phyloP scores from a whole-genome alignment of 1,284 basidiomycete genomes.

The Irpex sp. region DNA sequence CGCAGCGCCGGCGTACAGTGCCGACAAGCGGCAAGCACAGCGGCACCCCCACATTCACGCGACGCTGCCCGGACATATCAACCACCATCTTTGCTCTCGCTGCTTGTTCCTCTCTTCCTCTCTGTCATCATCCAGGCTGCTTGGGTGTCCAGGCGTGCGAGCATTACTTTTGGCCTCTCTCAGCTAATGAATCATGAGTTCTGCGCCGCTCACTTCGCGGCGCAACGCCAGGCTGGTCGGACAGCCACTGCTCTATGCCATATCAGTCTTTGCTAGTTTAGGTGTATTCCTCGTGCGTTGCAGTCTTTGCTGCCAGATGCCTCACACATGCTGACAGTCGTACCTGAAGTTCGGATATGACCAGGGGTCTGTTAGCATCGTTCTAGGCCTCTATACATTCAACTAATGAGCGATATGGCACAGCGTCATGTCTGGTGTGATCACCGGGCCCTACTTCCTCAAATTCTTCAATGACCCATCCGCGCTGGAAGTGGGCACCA shows the following conservation, averaged over 20 bases:
- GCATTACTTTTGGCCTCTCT: conserved; percentile 3
- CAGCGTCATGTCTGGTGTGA: conserved; percentile 88
- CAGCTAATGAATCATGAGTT: conserved; percentile 30
- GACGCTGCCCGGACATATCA: neutral
- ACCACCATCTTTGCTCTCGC: neutral
- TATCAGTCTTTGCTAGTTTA: conserved; percentile 82
- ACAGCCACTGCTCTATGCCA: conserved; percentile 75
- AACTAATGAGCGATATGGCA: neutral
- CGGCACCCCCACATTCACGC: conserved; percentile 1
- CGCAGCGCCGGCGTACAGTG: neutral
- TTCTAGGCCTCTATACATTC: neutral
- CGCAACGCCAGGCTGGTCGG: conserved; percentile 64
- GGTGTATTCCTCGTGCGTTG: conserved; percentile 81
- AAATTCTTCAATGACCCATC: conserved; percentile 80
- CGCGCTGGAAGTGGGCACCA: conserved; percentile 69
- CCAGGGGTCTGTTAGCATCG: conserved; percentile 64
- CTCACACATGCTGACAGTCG: conserved; percentile 1
- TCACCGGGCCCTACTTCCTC: conserved; percentile 90
- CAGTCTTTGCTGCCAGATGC: conserved; percentile 1
- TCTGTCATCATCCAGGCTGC: neutral
- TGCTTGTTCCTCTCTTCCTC: conserved; percentile 6
- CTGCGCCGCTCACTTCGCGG: conserved; percentile 20
- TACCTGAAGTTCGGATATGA: conserved; percentile 81
- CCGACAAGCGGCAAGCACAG: neutral
- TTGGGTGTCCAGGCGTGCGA: conserved; percentile 4